A percentile compares a stretch with the other conserved stretches of the same genome.
These are phyloP conservation scores for Isatis tinctoria DNA, from an alignment of 345 rosid genomes.

Conservation along the genomic window DNA sequence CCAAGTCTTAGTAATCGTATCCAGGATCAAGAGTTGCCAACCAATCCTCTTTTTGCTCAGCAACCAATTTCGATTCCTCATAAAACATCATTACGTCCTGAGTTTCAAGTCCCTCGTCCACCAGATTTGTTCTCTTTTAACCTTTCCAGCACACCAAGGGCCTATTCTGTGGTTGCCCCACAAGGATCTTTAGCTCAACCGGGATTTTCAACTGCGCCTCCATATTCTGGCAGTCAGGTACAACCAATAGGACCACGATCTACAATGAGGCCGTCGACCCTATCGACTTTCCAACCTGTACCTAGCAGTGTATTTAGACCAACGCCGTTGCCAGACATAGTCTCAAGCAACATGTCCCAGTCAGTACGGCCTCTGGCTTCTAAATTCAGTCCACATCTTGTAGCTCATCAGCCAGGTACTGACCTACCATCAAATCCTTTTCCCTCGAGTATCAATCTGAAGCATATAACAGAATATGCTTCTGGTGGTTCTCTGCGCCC, in stretches of 20 bases:
- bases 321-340: constrained; percentile 23
- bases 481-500: constrained; percentile 32
- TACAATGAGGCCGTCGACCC: constrained; percentile 33
- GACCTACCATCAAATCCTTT: constrained; percentile 28
- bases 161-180: constrained; percentile 34
- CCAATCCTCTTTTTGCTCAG: constrained; percentile 46
- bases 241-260: constrained; percentile 36
- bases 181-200: constrained; percentile 41
- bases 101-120: constrained; percentile 38
- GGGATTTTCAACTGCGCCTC: constrained; percentile 24
- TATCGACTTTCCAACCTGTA: constrained; percentile 38
- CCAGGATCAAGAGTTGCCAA: constrained; percentile 32
- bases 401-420: constrained; percentile 40
- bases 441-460: constrained; percentile 29
- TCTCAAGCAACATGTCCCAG: constrained; percentile 38
- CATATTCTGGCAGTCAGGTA: constrained; percentile 42
- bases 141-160: constrained; percentile 38
- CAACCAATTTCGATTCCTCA: constrained; percentile 40
- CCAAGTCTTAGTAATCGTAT: constrained; percentile 36
- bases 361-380: constrained; percentile 37
- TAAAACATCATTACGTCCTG: constrained; percentile 35
- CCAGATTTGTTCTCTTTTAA: constrained; percentile 36
- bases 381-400: constrained; percentile 35
- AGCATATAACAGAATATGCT: constrained; percentile 35
- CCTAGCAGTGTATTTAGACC: constrained; percentile 36